Percentiles rank a stretch among this genome's conserved stretches.
These are phyloP conservation scores for Sarocladiaceae sp. DNA, from an alignment of 2,329 filamentous ascomycete genomes.

Conservation along the genomic window DNA sequence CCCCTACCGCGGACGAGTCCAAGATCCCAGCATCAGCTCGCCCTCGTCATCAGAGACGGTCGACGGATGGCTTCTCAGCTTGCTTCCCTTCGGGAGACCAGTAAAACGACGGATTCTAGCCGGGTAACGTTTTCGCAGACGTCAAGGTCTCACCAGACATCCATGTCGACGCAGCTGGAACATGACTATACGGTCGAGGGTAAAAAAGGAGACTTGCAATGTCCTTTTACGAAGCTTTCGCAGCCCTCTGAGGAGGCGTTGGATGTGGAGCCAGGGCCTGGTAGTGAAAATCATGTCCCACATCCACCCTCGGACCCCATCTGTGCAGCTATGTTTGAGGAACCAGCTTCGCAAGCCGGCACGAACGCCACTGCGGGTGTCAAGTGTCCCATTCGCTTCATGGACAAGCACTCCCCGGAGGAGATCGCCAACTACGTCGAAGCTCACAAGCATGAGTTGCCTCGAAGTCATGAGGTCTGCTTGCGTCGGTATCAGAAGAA, in stretches of 20 bases:
- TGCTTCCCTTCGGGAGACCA: conserved; percentile 42
- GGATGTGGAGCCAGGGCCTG: conserved; percentile 18
- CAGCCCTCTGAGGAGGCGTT: conserved; percentile 23
- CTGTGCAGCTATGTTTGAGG: conserved; percentile 60
- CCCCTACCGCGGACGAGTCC: conserved; percentile 46
- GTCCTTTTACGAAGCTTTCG: conserved; percentile 62
- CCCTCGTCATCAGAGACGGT: conserved; percentile 61
- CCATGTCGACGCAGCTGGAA: conserved; percentile 66
- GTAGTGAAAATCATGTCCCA: conserved; percentile 25
- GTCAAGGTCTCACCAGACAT: conserved; percentile 42
- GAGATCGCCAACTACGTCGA: conserved; percentile 93
- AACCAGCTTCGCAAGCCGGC: conserved; percentile 39
- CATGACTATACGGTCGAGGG: conserved; percentile 88
- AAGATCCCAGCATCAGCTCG: conserved; percentile 48
- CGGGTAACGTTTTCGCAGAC: conserved; percentile 39
- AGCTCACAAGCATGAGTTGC: conserved; percentile 91
- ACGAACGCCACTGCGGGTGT: conserved; percentile 46
- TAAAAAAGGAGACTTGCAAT: conserved; percentile 72
- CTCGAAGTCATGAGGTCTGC: conserved; percentile 89
- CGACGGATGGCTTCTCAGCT: conserved; percentile 53
- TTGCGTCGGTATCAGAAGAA: conserved; percentile 86
- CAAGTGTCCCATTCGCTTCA: conserved; percentile 87
- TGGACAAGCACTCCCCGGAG: conserved; percentile 89
- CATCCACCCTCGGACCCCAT: conserved; percentile 56
- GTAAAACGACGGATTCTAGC: conserved; percentile 48